Evolutionary conservation across 805 yeast genomes (phyloP), one percentile per base, ranked within the genome.

Genomic region (Candida nonsorbophila): DNA sequence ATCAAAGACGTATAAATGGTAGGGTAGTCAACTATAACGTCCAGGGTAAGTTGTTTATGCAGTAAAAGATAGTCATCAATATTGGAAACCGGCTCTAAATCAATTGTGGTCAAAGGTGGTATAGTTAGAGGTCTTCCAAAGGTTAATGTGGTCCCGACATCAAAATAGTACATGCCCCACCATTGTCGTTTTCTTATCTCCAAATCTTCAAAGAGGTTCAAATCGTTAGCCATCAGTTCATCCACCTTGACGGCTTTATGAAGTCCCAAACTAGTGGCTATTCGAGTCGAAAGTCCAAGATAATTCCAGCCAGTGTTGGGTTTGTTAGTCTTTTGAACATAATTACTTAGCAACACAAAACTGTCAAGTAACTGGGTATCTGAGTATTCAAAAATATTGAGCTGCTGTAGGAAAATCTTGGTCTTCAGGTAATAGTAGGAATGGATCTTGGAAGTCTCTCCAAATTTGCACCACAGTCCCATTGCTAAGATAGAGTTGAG

Each of bases 151-250:
- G 46, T 38, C 5, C 49, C 49, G 15, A 44, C 49, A 30, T 44
- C 49, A 25, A 44, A 40, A 28, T 40, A 44, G 22, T 44, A 44
- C 42, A 44, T 37, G 13, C 49, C 49, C 49, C 49, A 44, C 44
- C 45, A 44, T 21, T 41, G 44, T n/a, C 49, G 25, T 25, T 44
- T 44, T 13, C 49, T 22, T 10, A 36, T 37, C 22, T 44, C 49
- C 11, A 44, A 24, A 20, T 42, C 45, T 36, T 44, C 45, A 23
- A 41, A 38, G 5, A 44, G 21, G 11, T 34, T 37, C 14, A 29
- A 20, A 23, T 41, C 40, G 16, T 30, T 17, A 11, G 10, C 6
- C 3, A 21, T 15, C 14, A 11, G 23, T 7, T 19, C 14, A 27
- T 32, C 41, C n/a, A 41, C 22, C 27, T 34, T 40, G n/a, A 44